Base-by-base conservation (phyloP, 1,284 basidiomycete genomes). In the Ganoderma sinense region DNA sequence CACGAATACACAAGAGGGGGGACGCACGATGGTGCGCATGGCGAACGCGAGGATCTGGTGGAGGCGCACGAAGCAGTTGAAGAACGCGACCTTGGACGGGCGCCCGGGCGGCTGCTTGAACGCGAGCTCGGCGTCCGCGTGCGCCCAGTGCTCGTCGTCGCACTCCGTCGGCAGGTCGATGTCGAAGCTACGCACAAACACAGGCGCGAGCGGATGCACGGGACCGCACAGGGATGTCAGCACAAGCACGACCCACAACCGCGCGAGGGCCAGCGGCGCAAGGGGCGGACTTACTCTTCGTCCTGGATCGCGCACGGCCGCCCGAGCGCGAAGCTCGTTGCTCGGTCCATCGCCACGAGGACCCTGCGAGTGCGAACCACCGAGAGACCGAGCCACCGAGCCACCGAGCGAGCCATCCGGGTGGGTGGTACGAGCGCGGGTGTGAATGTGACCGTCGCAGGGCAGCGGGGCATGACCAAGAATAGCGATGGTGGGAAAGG, bases 261-360 rank as follows among this genome's bases (percentile, higher is more conserved):
- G n/a, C n/a, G n/a, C n/a, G n/a, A n/a, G n/a, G n/a, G n/a, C n/a
- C n/a, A n/a, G 20, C 69, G 59, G 26, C 40, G 43, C 14, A 55
- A 26, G n/a, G 11, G 45, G 7, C n/a, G 7, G 7, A 83, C 89
- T 33, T 74, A 94, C 93, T 96, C 95, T 78, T 95, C 94, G 70
- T 96, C 94, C 69, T 95, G 92, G 58, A 96, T 89, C 3, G 92
- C 92, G 77, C 93, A 91, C 0, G 95, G 93, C 31, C 95, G 84
- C 13, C 95, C 96, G 23, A 97, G 84, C 0, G 87, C 87, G 4
- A 91, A 86, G 74, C 93, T 94, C 66, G 89, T 84, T 67, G 86
- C 79, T 53, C 93, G 84, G 77, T 94, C 93, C 73, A 91, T 81
- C 33, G 83, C 82, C 2, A 93, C 85, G 0, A 94, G 83, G 4